phyloP scores from a whole-genome alignment of 805 yeast genomes.

The Yamadazyma akitaensis region DNA sequence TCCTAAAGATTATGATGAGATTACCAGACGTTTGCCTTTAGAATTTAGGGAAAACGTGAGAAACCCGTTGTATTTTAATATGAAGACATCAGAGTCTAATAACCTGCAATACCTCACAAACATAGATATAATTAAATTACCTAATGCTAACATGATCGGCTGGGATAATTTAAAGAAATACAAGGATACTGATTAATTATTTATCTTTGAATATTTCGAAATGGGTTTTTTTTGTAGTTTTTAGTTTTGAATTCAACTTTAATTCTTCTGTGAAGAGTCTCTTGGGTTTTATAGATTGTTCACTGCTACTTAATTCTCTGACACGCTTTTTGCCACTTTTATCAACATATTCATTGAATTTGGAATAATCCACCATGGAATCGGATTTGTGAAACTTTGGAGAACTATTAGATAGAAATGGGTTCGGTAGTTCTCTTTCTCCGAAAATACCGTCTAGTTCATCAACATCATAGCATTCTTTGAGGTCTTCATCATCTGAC shows the following conservation, averaged over 20 bases:
- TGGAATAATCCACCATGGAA: conserved; percentile 24
- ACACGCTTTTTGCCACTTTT: conserved; percentile 38
- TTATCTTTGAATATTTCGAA: conserved; percentile 13
- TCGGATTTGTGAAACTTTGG: neutral
- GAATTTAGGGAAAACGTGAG: conserved; percentile 32
- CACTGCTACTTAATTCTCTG: conserved; percentile 25
- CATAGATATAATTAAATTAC: conserved; percentile 39
- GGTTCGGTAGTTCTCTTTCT: conserved; percentile 18
- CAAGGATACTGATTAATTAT: conserved; percentile 9
- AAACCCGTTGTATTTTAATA: conserved; percentile 32
- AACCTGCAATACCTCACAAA: conserved; percentile 34
- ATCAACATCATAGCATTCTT: conserved; percentile 10
- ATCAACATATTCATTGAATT: conserved; percentile 35
- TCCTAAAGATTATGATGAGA: conserved; percentile 34
- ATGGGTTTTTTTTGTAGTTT: neutral
- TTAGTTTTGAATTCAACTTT: neutral
- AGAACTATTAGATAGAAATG: conserved; percentile 20
- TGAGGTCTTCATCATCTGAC: conserved; percentile 1
- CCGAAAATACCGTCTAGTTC: conserved; percentile 12
- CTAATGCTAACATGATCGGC: conserved; percentile 40
- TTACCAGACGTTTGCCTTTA: conserved; percentile 30
- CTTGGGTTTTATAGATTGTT: conserved; percentile 37
- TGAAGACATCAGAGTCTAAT: conserved; percentile 26
- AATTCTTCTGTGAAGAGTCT: conserved; percentile 17
- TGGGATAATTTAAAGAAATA: conserved; percentile 44